Conservation (phyloP, 2,329 filamentous ascomycete species). For the Talaromyces marneffei region DNA sequence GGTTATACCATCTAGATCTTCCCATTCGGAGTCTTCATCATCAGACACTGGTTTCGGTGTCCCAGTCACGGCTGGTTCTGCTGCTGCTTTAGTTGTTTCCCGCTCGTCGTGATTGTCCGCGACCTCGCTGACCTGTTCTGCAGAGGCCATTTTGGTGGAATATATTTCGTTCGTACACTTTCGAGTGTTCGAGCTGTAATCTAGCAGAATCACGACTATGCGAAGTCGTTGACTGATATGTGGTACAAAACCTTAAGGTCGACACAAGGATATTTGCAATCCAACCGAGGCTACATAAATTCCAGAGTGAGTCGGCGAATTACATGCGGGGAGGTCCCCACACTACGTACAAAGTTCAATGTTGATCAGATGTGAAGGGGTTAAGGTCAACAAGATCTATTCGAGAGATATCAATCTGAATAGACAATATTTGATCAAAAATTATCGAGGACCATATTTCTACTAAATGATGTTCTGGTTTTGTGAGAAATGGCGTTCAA, state of each 20-base stretch:
- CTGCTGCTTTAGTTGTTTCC: neutral
- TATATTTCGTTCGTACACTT: neutral
- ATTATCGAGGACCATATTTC: too few relatives aligned
- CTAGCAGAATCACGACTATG: neutral
- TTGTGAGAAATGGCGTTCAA: neutral
- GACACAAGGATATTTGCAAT: neutral
- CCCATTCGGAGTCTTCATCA: conserved; percentile 84
- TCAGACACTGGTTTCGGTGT: conserved; percentile 40
- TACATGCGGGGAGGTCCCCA: conserved; percentile 3
- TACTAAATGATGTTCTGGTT: too few relatives aligned
- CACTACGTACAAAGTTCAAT: neutral
- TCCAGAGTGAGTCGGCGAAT: neutral
- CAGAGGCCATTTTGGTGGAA: conserved; percentile 1
- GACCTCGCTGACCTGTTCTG: conserved; percentile 3
- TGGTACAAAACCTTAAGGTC: neutral
- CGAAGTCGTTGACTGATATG: neutral
- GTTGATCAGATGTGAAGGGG: neutral
- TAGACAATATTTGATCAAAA: too few relatives aligned
- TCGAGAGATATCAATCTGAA: too few relatives aligned
- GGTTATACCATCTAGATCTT: conserved; percentile 76
- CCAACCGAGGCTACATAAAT: conserved; percentile 3
- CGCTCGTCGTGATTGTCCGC: conserved; percentile 4
- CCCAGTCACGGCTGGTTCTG: conserved; percentile 5
- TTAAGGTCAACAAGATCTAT: neutral
- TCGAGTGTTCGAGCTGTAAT: neutral